Evolutionary conservation across 2,329 filamentous ascomycete genomes (phyloP).

Genomic region (Fusarium palustre): DNA sequence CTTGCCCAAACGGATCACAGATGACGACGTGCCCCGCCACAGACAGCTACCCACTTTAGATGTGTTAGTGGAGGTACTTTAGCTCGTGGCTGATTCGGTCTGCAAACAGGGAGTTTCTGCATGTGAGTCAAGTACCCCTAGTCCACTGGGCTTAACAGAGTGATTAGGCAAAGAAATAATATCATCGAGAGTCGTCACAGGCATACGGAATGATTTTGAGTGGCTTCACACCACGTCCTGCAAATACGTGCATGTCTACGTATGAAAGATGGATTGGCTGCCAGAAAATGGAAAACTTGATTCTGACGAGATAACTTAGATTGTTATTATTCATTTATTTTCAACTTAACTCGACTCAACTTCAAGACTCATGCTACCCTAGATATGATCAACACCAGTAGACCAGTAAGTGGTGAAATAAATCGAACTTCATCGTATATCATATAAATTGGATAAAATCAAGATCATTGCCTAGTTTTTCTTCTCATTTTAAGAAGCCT

Average conservation of each 20-base stretch:
- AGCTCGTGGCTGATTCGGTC: not conserved
- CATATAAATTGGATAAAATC: not conserved
- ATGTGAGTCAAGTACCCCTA: conserved; percentile 11
- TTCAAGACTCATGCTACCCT: not conserved
- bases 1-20: conserved; percentile 39
- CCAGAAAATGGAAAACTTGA: not conserved
- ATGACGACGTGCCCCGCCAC: conserved; percentile 47
- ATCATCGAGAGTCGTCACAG: conserved; percentile 34
- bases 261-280: not conserved
- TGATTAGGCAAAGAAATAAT: not conserved
- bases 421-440: not conserved
- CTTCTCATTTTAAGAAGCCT: conserved; percentile 1
- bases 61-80: conserved; percentile 33
- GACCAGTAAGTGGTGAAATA: not conserved
- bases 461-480: not conserved
- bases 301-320: not conserved
- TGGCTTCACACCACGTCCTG: conserved; percentile 24
- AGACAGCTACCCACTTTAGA: conserved; percentile 10
- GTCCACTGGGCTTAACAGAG: conserved; percentile 15
- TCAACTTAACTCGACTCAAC: not conserved
- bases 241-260: conserved; percentile 33
- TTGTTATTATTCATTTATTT: not conserved
- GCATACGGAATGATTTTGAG: conserved; percentile 8
- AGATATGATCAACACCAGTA: no score
- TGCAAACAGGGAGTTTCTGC: not conserved